phyloP scores from a whole-genome alignment of 306 rosid species.

The Acmispon strigosus region DNA sequence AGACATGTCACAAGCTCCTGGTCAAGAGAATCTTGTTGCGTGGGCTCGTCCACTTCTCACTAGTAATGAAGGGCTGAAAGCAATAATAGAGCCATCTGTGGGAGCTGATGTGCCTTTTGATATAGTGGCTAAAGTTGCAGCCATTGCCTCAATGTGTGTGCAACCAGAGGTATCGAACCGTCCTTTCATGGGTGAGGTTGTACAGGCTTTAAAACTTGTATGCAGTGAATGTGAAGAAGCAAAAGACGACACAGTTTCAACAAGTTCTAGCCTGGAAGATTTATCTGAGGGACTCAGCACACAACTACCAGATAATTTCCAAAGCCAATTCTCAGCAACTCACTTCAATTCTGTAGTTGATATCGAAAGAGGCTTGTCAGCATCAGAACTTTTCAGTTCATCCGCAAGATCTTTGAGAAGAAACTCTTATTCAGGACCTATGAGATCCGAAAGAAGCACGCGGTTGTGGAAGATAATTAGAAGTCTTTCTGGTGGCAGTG shows the following conservation, averaged over 20 bases:
- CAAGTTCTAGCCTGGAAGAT: slow-evolving; percentile 38
- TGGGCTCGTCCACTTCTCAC: slow-evolving; percentile 83
- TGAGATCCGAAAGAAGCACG: slow-evolving; percentile 41
- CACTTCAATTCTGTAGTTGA: slow-evolving; percentile 37
- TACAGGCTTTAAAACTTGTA: slow-evolving; percentile 82
- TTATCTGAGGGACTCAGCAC: slow-evolving; percentile 29
- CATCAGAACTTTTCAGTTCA: slow-evolving; percentile 42
- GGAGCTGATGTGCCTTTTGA: slow-evolving; percentile 50
- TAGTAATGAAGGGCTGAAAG: slow-evolving; percentile 53
- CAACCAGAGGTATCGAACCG: slow-evolving; percentile 84
- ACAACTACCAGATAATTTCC: slow-evolving; percentile 36
- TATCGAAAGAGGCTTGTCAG: slow-evolving; percentile 43
- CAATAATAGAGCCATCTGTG: slow-evolving; percentile 46
- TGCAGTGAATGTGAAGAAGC: slow-evolving; percentile 62
- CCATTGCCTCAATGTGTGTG: slow-evolving; percentile 91
- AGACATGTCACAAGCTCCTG: slow-evolving; percentile 87
- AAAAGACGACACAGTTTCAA: slow-evolving; percentile 40
- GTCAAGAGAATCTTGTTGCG: slow-evolving; percentile 79
- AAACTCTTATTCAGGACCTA: slow-evolving; percentile 63
- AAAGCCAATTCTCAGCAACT: slow-evolving; percentile 34
- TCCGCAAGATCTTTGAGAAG: slow-evolving; percentile 52
- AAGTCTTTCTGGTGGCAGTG: slow-evolving; percentile 67
- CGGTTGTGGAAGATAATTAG: slow-evolving; percentile 61
- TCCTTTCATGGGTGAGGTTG: slow-evolving; percentile 93
- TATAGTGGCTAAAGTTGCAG: slow-evolving; percentile 78